These are phyloP conservation scores for Yarrowia yakushimensis DNA, from an alignment of 805 yeast species.

Conservation along the genomic window DNA sequence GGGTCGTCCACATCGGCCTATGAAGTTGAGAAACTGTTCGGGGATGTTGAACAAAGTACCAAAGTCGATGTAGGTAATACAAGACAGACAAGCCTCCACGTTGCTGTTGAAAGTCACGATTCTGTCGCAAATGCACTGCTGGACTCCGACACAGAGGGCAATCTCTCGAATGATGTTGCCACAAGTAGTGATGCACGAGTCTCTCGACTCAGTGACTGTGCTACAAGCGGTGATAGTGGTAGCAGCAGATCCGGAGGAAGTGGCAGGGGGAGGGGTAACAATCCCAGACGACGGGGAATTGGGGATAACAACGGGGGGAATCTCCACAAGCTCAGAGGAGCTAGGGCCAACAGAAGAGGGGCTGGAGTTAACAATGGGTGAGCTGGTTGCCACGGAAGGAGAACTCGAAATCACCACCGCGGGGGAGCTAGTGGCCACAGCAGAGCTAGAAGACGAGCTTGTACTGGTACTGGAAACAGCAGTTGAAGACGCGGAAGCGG, in stretches of 20 bases:
- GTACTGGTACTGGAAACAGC: not conserved
- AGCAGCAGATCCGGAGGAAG: not conserved
- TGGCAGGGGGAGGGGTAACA: not conserved
- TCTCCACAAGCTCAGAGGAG: not conserved
- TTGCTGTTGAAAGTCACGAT: not conserved
- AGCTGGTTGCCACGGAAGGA: too few relatives aligned
- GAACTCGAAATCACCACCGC: not conserved
- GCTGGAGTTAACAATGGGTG: not conserved
- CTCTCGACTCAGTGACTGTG: not conserved
- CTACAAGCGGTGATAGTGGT: not conserved
- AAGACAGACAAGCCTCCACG: not conserved
- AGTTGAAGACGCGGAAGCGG: not conserved
- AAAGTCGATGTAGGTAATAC: constrained; percentile 5
- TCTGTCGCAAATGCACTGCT: constrained; percentile 8
- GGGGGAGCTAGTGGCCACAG: not conserved
- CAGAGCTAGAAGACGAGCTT: too few relatives aligned
- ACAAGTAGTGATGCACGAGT: not conserved
- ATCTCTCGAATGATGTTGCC: constrained; percentile 10
- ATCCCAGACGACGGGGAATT: not conserved
- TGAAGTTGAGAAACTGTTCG: not conserved
- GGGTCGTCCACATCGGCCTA: not conserved
- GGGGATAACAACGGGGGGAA: not conserved
- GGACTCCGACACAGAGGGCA: not conserved
- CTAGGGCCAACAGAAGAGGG: not conserved
- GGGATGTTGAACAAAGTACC: not conserved